Percentiles rank a stretch among this genome's conserved stretches.
Evolutionary conservation across 306 rosid genomes (phyloP).

Genomic region (Alnus rubra): DNA sequence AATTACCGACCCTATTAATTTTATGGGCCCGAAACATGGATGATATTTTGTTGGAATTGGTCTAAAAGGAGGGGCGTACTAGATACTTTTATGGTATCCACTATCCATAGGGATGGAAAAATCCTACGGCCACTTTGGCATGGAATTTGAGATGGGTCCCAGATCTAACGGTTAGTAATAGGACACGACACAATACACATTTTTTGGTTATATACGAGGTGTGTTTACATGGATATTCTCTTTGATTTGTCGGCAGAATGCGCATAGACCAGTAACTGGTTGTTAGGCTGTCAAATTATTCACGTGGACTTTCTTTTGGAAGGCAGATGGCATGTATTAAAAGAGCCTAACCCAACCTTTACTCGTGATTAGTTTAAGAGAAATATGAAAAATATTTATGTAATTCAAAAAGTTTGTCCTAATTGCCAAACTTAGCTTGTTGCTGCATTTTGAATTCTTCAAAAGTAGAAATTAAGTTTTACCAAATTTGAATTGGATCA

Average conservation of each 20-base stretch:
- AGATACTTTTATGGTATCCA: too few species aligned
- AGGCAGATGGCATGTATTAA: not conserved
- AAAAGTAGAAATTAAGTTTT: not conserved
- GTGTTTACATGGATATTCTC: not conserved
- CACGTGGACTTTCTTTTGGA: not conserved
- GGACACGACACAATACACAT: constrained; percentile 1
- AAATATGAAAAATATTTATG: too few species aligned
- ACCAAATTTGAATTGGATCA: not conserved
- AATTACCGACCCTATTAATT: too few species aligned
- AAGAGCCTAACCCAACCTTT: not conserved
- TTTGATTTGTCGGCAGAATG: constrained; percentile 35
- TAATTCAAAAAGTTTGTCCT: not conserved
- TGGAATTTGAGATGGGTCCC: not conserved
- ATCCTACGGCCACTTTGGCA: too few species aligned
- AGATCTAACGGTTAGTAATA: constrained; percentile 15
- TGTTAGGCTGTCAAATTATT: not conserved
- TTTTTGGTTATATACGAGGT: not conserved
- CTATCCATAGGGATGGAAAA: too few species aligned
- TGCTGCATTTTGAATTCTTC: not conserved
- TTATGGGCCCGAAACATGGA: not conserved
- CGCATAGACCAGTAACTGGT: not conserved
- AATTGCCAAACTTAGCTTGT: not conserved
- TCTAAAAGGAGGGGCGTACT: too few species aligned
- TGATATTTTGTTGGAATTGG: not conserved
- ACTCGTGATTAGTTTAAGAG: too few species aligned